Percentiles rank a stretch among this genome's conserved stretches.
phyloP scores from a whole-genome alignment of 1,139 yeast species.

The Citeromyces hawaiiensis region DNA sequence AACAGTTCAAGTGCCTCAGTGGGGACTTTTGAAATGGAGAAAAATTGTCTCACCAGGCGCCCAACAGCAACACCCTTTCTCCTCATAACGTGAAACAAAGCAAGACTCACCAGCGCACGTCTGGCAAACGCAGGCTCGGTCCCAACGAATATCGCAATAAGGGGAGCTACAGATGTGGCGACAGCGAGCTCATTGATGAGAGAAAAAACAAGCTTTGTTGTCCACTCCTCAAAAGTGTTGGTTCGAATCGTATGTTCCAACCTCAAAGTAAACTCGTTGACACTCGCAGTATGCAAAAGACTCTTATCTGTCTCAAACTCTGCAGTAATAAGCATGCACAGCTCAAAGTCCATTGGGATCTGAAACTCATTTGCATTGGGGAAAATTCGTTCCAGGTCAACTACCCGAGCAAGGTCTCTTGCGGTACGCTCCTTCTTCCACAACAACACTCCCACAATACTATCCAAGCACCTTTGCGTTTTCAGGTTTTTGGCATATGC shows the following conservation, averaged over 20 bases:
- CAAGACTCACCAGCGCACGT: constrained; percentile 1
- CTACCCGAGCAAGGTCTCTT: background rate
- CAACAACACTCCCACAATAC: background rate
- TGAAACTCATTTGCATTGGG: background rate
- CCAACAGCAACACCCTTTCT: constrained; percentile 7
- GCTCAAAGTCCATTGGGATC: constrained; percentile 1
- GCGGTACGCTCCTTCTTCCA: background rate
- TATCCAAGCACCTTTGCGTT: background rate
- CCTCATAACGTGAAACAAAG: background rate
- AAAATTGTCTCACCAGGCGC: constrained; percentile 10
- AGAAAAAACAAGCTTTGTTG: constrained; percentile 1
- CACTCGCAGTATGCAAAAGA: background rate
- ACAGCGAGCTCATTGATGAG: constrained; percentile 2
- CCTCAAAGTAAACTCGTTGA: background rate
- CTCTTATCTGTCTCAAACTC: constrained; percentile 1
- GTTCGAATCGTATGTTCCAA: background rate
- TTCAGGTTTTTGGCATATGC: background rate
- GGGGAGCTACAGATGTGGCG: constrained; percentile 4
- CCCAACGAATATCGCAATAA: constrained; percentile 6
- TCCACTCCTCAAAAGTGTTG: background rate
- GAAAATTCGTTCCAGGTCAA: background rate
- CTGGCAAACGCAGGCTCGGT: constrained; percentile 3
- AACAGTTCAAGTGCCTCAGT: constrained; percentile 19
- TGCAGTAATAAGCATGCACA: background rate
- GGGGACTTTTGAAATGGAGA: constrained; percentile 8